Evolutionary conservation across 495 filamentous ascomycete genomes (phyloP), one percentile per base, ranked within the genome.

Genomic region (Elaphomyces granulatus): DNA sequence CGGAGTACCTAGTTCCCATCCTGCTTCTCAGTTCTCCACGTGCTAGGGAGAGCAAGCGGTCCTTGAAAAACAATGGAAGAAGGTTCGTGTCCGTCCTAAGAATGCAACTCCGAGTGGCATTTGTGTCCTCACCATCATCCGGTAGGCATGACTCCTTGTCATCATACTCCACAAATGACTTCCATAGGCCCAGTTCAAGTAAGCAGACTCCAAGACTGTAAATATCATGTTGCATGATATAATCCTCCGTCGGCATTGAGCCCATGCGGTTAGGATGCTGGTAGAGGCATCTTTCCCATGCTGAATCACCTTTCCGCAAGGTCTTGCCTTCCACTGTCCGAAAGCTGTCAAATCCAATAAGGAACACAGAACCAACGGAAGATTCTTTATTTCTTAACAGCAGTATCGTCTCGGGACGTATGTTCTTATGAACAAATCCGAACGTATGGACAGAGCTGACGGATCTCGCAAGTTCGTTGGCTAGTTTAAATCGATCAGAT

Each of bases 1-100:
- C 52, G 0, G 63, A 55, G 35, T 77, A 78, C 42, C 34, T 60
- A 12, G 48, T 46, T 14, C 75, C 74, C 66, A 77, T 75, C 4
- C 41, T 28, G 0, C 19, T 26, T 6, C 67, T 66, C 10, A 80
- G 48, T 20, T 43, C 12, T 0, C 49, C 28, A 26, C 38, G 41
- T 0, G 71, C 68, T 34, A 68, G 44, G 9, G 36, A 10, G 1
- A 75, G 34, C 3, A 76, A 47, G 12, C 42, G 30, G 7, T 54
- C 45, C 37, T 74, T 68, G 40, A 71, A 50, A 8, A 33, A 37
- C 9, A 32, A 37, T 4, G 9, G 15, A 8, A 15, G 20, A 19
- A 31, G 42, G 17, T 43, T 35, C 9, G 30, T 49, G 16, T 32
- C 34, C 4, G 38, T 46, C n/a, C 34, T 18, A 6, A 36, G 8